Evolutionary conservation across 108 stramenopile genomes (phyloP), one percentile per base, ranked within the genome.

Genomic region (Fragilariopsis cylindrus): DNA sequence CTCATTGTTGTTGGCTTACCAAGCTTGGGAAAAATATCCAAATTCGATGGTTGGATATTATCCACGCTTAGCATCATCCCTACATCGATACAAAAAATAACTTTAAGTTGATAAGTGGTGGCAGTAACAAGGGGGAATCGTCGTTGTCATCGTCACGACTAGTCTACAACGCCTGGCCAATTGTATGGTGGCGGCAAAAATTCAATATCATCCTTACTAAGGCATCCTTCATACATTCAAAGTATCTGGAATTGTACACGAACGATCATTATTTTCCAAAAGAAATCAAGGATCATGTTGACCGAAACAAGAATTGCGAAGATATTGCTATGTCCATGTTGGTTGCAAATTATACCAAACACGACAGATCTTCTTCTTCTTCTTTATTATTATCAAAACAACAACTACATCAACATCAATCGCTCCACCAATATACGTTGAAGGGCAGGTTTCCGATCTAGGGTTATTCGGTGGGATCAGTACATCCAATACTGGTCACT

Each of bases 321-420:
- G 87, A 88, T 78, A 76, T 88, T 66, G 87, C 87, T 71, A 88
- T 88, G 87, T 63, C 76, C 53, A 58, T 88, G 71, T 65, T 88
- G 63, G 84, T 88, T 11, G 87, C 87, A 8, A 85, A 85, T 69
- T 79, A 77, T 40, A 83, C 84, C 15, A 64, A 30, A 5, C 18
- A 72, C 45, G 39, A 68, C 42, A 16, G 2, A 30, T 30, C 30
- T 30, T 30, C 30, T 30, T 30, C 42, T 9, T 49, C 4, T 30
- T 56, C n/a, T 21, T 21, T 21, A 30, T 30, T 30, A 30, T 0
- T 30, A 30, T 30, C 30, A 11, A 30, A 40, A 2, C 65, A 49
- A 62, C 12, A 45, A 16, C 13, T 30, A 30, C 58, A 41, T 7
- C 3, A 15, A 45, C 65, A 9, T 1, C n/a, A 55, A 40, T 76